phyloP scores from a whole-genome alignment of 805 yeast genomes.

The Metschnikowia colocasiae region DNA sequence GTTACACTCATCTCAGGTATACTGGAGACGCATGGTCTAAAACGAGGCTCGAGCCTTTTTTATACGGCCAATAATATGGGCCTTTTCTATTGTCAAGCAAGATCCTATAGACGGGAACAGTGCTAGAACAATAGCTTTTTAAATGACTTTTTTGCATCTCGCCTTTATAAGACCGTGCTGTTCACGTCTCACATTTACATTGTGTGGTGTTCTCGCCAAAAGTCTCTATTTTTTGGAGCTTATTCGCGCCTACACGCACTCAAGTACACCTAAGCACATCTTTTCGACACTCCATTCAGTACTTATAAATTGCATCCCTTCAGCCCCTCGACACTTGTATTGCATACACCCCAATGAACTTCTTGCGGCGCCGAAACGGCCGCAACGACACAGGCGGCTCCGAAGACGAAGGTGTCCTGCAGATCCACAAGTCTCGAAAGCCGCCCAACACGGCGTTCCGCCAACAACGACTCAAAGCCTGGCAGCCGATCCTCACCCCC shows the following conservation, averaged over 20 bases:
- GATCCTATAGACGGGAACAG: too few relatives aligned
- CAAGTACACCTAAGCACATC: background rate
- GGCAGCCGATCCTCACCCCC: conserved; percentile 90
- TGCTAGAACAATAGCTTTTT: background rate
- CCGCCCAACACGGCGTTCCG: conserved; percentile 71
- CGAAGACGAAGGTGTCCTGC: conserved; percentile 16
- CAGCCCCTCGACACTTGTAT: background rate
- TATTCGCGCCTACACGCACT: background rate
- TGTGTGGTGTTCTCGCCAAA: background rate
- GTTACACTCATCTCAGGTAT: too few relatives aligned
- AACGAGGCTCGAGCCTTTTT: too few relatives aligned
- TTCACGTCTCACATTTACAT: background rate
- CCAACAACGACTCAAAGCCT: conserved; percentile 66
- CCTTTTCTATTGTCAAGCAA: too few relatives aligned
- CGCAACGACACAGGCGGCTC: conserved; percentile 16
- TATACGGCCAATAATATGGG: too few relatives aligned
- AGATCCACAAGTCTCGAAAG: conserved; percentile 32
- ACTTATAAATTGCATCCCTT: background rate
- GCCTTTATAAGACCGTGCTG: background rate
- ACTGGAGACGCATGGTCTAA: too few relatives aligned
- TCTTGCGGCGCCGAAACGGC: conserved; percentile 31
- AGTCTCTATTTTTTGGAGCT: background rate
- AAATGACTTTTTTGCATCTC: background rate
- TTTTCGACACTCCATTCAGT: background rate
- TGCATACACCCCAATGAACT: conserved; percentile 17